phyloP scores from a whole-genome alignment of 805 yeast species.

The Blastobotrys robertii region DNA sequence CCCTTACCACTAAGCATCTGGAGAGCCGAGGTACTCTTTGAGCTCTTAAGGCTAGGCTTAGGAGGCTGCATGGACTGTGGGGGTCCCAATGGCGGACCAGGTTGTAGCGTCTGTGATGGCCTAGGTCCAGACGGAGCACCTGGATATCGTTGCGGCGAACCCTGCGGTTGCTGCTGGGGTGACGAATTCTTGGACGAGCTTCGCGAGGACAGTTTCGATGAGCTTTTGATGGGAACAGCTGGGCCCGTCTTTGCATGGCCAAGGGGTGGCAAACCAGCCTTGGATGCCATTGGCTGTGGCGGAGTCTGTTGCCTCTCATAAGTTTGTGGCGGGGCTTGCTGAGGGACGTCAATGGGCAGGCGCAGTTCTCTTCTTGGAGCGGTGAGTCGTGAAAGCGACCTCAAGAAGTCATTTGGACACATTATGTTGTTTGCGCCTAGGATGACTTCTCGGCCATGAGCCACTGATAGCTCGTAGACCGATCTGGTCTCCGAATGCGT shows the following conservation, averaged over 20 bases:
- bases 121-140: neutral
- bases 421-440: constrained; percentile 73
- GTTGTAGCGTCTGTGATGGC: too few relatives aligned
- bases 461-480: constrained; percentile 55
- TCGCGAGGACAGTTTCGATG: neutral
- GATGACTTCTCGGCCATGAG: constrained; percentile 54
- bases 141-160: neutral
- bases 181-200: neutral
- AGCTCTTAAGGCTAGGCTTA: too few relatives aligned
- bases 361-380: constrained; percentile 22
- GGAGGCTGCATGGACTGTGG: too few relatives aligned
- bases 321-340: constrained; percentile 22
- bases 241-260: neutral
- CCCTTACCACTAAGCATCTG: too few relatives aligned
- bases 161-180: neutral
- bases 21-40: too few relatives aligned
- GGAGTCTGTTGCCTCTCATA: constrained; percentile 5
- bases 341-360: constrained; percentile 25
- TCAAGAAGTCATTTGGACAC: constrained; percentile 29
- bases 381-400: constrained; percentile 21
- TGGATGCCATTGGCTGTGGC: constrained; percentile 2
- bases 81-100: too few relatives aligned
- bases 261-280: constrained; percentile 1
- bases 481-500: constrained; percentile 75
- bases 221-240: neutral